Evolutionary conservation across 2,329 filamentous ascomycete genomes (phyloP), one percentile per base, ranked within the genome.

Genomic region (Cladophialophora yegresii): DNA sequence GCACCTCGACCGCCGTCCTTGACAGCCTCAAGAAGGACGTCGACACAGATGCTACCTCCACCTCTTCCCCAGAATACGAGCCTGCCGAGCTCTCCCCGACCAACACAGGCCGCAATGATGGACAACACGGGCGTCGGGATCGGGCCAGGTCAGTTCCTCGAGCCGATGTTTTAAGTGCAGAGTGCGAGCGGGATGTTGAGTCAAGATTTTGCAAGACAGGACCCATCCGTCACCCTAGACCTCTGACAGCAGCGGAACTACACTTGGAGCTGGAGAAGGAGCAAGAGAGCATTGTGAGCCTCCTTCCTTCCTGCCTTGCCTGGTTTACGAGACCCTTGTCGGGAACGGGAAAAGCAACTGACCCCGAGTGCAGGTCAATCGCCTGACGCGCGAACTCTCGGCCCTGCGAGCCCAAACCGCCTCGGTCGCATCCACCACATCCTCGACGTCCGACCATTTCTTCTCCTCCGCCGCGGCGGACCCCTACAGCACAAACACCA

Each of bases 261-360:
- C 92, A 97, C 76, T 83, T 90, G 65, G 87, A 96, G 79, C 83
- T 97, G 28, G 93, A 98, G 78, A 95, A 96, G 77, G 93, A 98
- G 75, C 93, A 98, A 72, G 93, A 98, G 77, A 91, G 92, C 40
- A 89, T 97, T 72, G 93, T 95, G 83, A 69, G 87, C 79, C 22
- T 49, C 43, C n/a, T 59, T 6, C 80, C 33, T 43, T 23, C 23
- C 36, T 40, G 36, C 13, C 36, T n/a, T 16, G 36, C n/a, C 36
- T 43, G n/a, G 26, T 28, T 28, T 3, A 28, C 26, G 26, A 28
- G 36, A 43, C 36, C 2, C 5, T 43, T 43, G 13, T 43, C 36
- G 36, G 13, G 36, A 43, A 43, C 3, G 3, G 26, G 26, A 28
- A 28, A 6, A 6, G 8, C 8, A 33, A 43, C 36, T 43, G 36